Evolutionary conservation across 2,329 filamentous ascomycete genomes (phyloP).

Genomic region (Blastomyces parvus): DNA sequence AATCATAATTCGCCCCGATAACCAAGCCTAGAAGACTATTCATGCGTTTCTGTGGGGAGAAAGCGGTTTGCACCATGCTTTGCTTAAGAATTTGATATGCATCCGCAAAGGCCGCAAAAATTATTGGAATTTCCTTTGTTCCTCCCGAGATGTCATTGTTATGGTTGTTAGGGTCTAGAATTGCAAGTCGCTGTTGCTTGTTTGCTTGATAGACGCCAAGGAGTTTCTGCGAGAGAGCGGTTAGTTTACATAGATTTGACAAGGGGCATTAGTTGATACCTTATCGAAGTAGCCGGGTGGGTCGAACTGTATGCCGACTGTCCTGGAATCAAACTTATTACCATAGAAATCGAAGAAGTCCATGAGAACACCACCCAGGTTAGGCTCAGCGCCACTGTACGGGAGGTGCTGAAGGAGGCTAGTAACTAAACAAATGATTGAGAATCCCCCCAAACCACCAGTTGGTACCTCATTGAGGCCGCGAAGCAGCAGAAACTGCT

Average conservation of each 20-base stretch:
- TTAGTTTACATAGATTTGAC: slow-evolving; percentile 8
- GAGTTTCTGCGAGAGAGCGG: slow-evolving; percentile 15
- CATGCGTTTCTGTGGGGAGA: slow-evolving; percentile 16
- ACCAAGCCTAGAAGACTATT: slow-evolving; percentile 61
- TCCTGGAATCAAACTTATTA: slow-evolving; percentile 61
- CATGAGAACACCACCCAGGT: slow-evolving; percentile 72
- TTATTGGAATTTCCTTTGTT: slow-evolving; percentile 58
- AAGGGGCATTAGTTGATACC: slow-evolving; percentile 40
- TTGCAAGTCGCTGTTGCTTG: slow-evolving; percentile 61
- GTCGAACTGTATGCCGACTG: slow-evolving; percentile 63
- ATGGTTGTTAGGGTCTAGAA: slow-evolving; percentile 81
- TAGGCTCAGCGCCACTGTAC: slow-evolving; percentile 54
- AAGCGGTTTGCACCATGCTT: slow-evolving; percentile 41
- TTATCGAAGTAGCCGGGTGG: slow-evolving; percentile 69
- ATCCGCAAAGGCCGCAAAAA: slow-evolving; percentile 60
- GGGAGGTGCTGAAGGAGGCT: slow-evolving; percentile 78
- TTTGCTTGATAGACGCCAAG: slow-evolving; percentile 45
- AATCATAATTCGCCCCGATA: slow-evolving; percentile 67
- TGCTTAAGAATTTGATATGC: slow-evolving; percentile 51
- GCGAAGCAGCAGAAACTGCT: slow-evolving; percentile 84
- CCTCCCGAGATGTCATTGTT: slow-evolving; percentile 86
- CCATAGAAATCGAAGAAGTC: slow-evolving; percentile 88
- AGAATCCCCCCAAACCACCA: slow-evolving; percentile 88
- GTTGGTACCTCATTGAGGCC: slow-evolving; percentile 84
- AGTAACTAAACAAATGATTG: slow-evolving; percentile 85